Conservation (phyloP, 495 filamentous ascomycete species). For the Pyrenopolyporus hunteri region DNA sequence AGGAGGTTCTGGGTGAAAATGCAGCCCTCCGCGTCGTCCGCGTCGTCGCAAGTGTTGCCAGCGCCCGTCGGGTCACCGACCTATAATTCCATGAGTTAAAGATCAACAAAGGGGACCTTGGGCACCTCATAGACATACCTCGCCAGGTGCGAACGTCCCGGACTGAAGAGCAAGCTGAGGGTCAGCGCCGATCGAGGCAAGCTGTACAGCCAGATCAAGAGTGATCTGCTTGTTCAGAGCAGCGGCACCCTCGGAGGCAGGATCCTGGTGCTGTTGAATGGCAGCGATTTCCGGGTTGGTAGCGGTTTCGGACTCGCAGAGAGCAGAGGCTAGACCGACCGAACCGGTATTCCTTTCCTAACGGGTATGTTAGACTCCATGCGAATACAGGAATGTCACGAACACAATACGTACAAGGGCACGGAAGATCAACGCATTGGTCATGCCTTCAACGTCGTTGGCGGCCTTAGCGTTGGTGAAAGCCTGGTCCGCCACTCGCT, state of each 20-base stretch:
- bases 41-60: constrained; percentile 63
- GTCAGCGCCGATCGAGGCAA: constrained; percentile 63
- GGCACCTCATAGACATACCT: constrained; percentile 41
- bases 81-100: constrained; percentile 29
- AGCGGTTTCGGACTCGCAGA: constrained; percentile 62
- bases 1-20: constrained; percentile 67
- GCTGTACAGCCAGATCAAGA: constrained; percentile 59
- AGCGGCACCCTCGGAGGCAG: constrained; percentile 57
- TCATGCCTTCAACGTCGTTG: constrained; percentile 61
- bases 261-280: constrained; percentile 70
- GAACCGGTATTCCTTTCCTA: constrained; percentile 64
- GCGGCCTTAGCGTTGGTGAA: constrained; percentile 73
- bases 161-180: constrained; percentile 60
- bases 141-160: constrained; percentile 65
- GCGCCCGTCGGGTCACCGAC: constrained; percentile 60
- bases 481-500: constrained; percentile 70
- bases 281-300: constrained; percentile 72
- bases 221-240: constrained; percentile 61
- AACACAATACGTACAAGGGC: constrained; percentile 46
- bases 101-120: background rate
- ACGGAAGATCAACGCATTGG: constrained; percentile 65
- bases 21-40: constrained; percentile 62
- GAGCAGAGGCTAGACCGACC: constrained; percentile 60
- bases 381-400: background rate
- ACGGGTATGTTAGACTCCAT: background rate